Conservation (phyloP, 257 asterid genomes). For the Nicotiana otophora region DNA sequence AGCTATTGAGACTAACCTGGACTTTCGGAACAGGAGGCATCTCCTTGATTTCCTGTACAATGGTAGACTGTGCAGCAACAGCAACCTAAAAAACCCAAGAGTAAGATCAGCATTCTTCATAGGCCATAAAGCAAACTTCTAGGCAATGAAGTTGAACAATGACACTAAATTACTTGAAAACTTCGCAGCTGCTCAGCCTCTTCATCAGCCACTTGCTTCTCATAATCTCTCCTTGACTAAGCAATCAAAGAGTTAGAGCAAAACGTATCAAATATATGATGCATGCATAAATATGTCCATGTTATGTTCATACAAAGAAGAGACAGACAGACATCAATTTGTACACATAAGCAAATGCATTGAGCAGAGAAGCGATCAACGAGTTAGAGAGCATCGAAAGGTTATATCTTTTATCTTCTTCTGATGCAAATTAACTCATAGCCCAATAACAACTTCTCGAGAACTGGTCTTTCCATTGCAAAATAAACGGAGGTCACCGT, state of each 20-base stretch:
- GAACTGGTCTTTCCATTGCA: background rate
- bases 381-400: background rate
- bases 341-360: background rate
- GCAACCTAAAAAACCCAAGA: constrained; percentile 53
- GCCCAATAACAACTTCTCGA: background rate
- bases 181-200: constrained; percentile 65
- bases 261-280: background rate
- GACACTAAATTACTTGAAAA: constrained; percentile 57
- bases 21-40: constrained; percentile 43
- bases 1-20: constrained; percentile 34
- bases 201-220: constrained; percentile 75
- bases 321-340: background rate
- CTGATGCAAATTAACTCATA: background rate
- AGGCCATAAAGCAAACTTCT: background rate
- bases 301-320: too few relatives aligned
- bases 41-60: constrained; percentile 61
- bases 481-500: background rate
- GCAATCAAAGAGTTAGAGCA: constrained; percentile 24
- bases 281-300: background rate
- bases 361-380: background rate
- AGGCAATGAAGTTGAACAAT: background rate
- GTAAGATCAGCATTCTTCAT: constrained; percentile 10
- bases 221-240: constrained; percentile 75
- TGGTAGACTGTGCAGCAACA: constrained; percentile 58
- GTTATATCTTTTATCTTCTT: background rate